These are phyloP conservation scores for Quercus cerris DNA, from an alignment of 306 rosid species.

Conservation along the genomic window DNA sequence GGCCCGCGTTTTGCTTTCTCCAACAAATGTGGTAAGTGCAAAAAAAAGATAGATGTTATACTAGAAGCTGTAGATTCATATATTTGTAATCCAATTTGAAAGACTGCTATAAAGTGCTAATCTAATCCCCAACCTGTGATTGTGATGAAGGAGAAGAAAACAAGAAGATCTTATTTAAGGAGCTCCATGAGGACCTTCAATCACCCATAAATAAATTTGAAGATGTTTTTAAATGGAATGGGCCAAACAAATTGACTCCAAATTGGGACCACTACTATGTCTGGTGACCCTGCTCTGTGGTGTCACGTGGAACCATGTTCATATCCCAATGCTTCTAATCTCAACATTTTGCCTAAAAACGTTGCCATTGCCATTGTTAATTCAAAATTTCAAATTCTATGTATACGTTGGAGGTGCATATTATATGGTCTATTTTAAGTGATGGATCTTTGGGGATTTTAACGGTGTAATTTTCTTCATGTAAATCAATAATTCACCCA, in stretches of 20 bases:
- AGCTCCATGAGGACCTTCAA: background rate
- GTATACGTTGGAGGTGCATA: conserved; percentile 10
- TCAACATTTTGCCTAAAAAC: conserved; percentile 12
- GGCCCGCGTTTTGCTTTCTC: background rate
- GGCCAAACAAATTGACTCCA: conserved; percentile 30
- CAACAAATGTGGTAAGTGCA: background rate
- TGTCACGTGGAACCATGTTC: conserved; percentile 32
- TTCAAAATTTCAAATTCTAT: conserved; percentile 19
- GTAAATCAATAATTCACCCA: background rate
- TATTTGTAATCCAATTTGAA: background rate
- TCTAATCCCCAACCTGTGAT: background rate
- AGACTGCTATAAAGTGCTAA: background rate
- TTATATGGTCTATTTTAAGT: background rate
- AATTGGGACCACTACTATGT: conserved; percentile 24
- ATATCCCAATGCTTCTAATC: conserved; percentile 12
- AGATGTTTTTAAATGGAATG: conserved; percentile 19
- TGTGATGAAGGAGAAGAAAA: background rate
- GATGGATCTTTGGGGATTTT: background rate
- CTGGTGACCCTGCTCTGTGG: background rate
- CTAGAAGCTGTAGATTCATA: background rate
- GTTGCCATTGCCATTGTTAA: background rate
- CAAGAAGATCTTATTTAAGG: background rate
- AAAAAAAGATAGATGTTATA: background rate
- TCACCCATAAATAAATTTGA: background rate
- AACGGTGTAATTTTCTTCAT: background rate